Conservation (phyloP, 2,329 filamentous ascomycete species). For the Cercospora sesami region DNA sequence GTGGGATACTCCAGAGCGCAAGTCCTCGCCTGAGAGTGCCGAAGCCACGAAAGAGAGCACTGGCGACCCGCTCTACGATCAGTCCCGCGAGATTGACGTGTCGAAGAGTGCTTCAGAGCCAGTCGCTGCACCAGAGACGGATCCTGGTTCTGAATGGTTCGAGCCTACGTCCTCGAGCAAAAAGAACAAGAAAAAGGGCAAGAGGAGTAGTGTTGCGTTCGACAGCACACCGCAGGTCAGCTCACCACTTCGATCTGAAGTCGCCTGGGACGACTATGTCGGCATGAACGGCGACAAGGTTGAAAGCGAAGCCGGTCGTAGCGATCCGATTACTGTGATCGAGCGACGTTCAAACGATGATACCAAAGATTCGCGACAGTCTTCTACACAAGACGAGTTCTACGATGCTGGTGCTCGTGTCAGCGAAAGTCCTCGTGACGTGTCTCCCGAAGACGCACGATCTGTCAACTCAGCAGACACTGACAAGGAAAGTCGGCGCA, state of each 20-base stretch:
- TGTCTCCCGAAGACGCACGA: constrained; percentile 30
- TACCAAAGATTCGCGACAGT: constrained; percentile 11
- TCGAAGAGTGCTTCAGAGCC: constrained; percentile 12
- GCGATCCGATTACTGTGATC: constrained; percentile 21
- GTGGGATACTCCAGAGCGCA: constrained; percentile 30
- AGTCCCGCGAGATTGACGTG: constrained; percentile 23
- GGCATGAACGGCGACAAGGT: constrained; percentile 26
- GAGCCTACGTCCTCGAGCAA: constrained; percentile 18
- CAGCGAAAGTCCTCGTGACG: constrained; percentile 25
- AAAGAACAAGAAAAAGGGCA: constrained; percentile 49
- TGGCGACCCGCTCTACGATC: constrained; percentile 26
- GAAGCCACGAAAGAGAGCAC: constrained; percentile 18
- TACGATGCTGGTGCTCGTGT: constrained; percentile 14
- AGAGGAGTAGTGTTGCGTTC: constrained; percentile 43
- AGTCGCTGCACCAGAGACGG: constrained; percentile 26
- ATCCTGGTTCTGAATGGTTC: constrained; percentile 25
- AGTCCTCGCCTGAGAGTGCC: constrained; percentile 26
- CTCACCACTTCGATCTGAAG: constrained; percentile 48
- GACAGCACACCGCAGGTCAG: constrained; percentile 43
- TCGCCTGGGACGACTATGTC: constrained; percentile 48
- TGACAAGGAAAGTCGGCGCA: constrained; percentile 37
- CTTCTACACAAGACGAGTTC: constrained; percentile 16
- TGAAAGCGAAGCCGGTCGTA: constrained; percentile 20
- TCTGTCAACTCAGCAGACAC: constrained; percentile 38
- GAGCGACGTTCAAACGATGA: constrained; percentile 13